A percentile compares a stretch with the other conserved stretches of the same genome.
phyloP scores from a whole-genome alignment of 2,329 filamentous ascomycete genomes.

The Aspergillus clavatus region DNA sequence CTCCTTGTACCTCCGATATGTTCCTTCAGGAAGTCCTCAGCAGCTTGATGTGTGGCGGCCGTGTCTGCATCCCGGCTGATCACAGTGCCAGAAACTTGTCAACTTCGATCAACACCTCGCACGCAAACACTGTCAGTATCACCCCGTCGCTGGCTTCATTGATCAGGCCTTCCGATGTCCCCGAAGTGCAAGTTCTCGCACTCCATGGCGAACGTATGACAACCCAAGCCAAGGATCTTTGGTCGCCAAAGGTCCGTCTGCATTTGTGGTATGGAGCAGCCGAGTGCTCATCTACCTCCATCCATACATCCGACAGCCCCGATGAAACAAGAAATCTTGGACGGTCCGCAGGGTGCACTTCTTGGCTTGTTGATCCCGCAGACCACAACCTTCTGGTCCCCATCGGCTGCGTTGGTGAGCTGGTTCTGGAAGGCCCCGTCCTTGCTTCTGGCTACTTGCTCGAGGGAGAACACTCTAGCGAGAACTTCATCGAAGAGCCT shows the following conservation, averaged over 20 bases:
- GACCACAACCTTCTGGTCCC: conserved; percentile 28
- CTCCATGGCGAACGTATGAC: conserved; percentile 19
- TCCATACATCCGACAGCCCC: conserved; percentile 10
- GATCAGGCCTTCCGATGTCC: conserved; percentile 26
- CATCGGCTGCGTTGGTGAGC: conserved; percentile 28
- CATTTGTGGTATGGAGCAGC: conserved; percentile 23
- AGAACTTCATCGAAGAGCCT: conserved; percentile 48
- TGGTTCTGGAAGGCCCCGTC: conserved; percentile 38
- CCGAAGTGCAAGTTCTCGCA: conserved; percentile 20
- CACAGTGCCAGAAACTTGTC: conserved; percentile 51
- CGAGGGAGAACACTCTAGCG: conserved; percentile 47
- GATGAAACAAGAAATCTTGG: conserved; percentile 17
- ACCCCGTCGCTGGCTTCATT: conserved; percentile 26
- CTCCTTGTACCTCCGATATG: conserved; percentile 45
- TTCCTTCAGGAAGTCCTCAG: conserved; percentile 39
- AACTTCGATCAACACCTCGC: conserved; percentile 43
- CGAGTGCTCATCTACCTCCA: conserved; percentile 23
- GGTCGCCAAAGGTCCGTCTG: conserved; percentile 14
- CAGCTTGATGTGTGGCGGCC: conserved; percentile 40
- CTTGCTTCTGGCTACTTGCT: conserved; percentile 56
- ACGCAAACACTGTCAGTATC: conserved; percentile 31
- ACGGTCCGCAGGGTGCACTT: conserved; percentile 18
- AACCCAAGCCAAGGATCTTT: conserved; percentile 1
- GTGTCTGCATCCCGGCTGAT: conserved; percentile 45
- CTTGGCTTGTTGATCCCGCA: conserved; percentile 33